Conservation (phyloP, 352 stramenopile species). For the Phytophthora europaea region DNA sequence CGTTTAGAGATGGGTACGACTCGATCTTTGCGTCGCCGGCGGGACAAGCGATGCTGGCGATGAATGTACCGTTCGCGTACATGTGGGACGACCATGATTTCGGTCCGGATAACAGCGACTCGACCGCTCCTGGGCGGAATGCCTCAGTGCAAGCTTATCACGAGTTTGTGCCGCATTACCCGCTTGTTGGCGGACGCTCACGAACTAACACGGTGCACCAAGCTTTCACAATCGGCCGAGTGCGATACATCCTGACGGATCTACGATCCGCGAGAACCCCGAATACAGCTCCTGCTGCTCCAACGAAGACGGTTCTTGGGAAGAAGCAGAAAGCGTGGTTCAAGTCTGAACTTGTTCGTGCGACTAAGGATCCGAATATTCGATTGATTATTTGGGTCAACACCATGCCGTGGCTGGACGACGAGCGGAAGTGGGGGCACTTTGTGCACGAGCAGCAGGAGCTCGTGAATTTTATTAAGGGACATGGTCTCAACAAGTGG, state of each 20-base stretch:
- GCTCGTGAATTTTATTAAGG: constrained; percentile 80
- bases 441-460: constrained; percentile 86
- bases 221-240: constrained; percentile 86
- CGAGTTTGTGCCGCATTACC: constrained; percentile 87
- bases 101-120: constrained; percentile 90
- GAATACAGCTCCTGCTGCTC: constrained; percentile 67
- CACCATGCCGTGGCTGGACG: constrained; percentile 91
- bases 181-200: constrained; percentile 43
- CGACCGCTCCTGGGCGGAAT: constrained; percentile 72
- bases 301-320: constrained; percentile 88
- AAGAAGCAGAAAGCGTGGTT: constrained; percentile 90
- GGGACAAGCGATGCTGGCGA: constrained; percentile 78
- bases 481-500: constrained; percentile 68
- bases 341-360: constrained; percentile 76
- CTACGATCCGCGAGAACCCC: constrained; percentile 78
- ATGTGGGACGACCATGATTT: constrained; percentile 95
- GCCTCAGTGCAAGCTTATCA: constrained; percentile 83
- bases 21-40: constrained; percentile 79
- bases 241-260: constrained; percentile 90
- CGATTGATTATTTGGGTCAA: constrained; percentile 87
- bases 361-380: constrained; percentile 61
- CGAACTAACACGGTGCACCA: constrained; percentile 71
- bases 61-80: constrained; percentile 89
- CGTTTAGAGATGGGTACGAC: constrained; percentile 73
- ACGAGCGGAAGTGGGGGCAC: constrained; percentile 89